Conservation (phyloP, 305 asterid species). For the Plantago lanceolata region DNA sequence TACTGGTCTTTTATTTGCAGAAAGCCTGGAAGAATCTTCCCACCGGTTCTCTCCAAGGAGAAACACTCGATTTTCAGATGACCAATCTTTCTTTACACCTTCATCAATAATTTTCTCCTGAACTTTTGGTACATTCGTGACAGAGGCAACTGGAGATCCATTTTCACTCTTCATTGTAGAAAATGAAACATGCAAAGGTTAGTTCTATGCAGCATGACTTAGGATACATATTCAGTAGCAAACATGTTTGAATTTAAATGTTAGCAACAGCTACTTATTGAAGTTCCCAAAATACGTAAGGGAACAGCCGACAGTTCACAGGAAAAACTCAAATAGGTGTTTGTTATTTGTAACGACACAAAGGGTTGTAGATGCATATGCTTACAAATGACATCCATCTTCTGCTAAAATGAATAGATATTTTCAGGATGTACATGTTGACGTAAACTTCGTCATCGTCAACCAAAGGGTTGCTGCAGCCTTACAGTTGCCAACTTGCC, state of each 20-base stretch:
- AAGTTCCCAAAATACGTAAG: background rate
- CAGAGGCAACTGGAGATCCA: constrained; percentile 53
- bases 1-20: constrained; percentile 32
- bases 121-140: constrained; percentile 36
- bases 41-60: constrained; percentile 94
- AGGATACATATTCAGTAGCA: constrained; percentile 6
- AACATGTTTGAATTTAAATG: background rate
- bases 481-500: too few relatives aligned
- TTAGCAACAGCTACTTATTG: background rate
- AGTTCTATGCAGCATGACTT: constrained; percentile 9
- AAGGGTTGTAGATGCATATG: too few relatives aligned
- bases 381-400: too few relatives aligned
- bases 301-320: background rate
- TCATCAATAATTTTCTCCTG: constrained; percentile 22
- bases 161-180: constrained; percentile 36
- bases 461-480: too few relatives aligned
- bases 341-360: too few relatives aligned
- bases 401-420: too few relatives aligned
- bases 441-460: too few relatives aligned
- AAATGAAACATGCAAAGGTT: background rate
- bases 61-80: constrained; percentile 55
- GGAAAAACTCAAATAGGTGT: too few relatives aligned
- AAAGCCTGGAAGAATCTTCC: constrained; percentile 92
- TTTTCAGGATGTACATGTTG: too few relatives aligned
- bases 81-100: background rate